Conservation (phyloP, 2,329 filamentous ascomycete species). For the Cladophialophora exuberans region DNA sequence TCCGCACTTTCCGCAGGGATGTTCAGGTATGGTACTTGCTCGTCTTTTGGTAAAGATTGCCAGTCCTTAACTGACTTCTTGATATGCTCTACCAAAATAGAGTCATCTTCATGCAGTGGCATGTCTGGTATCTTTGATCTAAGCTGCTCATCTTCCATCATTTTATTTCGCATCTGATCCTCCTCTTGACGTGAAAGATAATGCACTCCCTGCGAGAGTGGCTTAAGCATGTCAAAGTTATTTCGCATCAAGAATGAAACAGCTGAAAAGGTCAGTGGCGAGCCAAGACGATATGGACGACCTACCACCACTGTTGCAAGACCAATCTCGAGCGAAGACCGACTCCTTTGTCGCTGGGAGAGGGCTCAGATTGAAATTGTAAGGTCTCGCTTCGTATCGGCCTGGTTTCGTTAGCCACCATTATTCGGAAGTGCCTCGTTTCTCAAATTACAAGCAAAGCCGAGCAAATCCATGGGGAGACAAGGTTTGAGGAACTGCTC, state of each 20-base stretch:
- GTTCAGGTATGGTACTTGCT: conserved; percentile 47
- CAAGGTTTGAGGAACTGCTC: background rate
- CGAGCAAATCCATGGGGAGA: background rate
- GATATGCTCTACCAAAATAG: conserved; percentile 51
- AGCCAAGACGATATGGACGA: background rate
- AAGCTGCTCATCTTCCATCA: conserved; percentile 44
- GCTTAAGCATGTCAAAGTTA: conserved; percentile 60
- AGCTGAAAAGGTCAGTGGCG: conserved; percentile 45
- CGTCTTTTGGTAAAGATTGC: conserved; percentile 48
- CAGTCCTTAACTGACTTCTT: conserved; percentile 42
- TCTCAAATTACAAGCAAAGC: too few species aligned
- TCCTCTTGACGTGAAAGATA: conserved; percentile 67
- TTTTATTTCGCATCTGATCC: conserved; percentile 48
- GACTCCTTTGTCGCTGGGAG: conserved; percentile 53
- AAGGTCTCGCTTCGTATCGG: conserved; percentile 63
- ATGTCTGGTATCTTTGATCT: conserved; percentile 45
- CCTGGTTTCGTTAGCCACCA: conserved; percentile 40
- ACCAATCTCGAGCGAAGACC: conserved; percentile 64
- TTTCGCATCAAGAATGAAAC: conserved; percentile 63
- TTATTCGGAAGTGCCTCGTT: too few species aligned
- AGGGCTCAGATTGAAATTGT: conserved; percentile 67
- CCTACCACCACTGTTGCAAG: conserved; percentile 58
- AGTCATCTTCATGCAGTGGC: conserved; percentile 56
- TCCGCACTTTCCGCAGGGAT: conserved; percentile 42
- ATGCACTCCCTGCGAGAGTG: conserved; percentile 61